Base-by-base conservation (phyloP, 805 yeast genomes). In the Cyberlindnera euphorbiae region DNA sequence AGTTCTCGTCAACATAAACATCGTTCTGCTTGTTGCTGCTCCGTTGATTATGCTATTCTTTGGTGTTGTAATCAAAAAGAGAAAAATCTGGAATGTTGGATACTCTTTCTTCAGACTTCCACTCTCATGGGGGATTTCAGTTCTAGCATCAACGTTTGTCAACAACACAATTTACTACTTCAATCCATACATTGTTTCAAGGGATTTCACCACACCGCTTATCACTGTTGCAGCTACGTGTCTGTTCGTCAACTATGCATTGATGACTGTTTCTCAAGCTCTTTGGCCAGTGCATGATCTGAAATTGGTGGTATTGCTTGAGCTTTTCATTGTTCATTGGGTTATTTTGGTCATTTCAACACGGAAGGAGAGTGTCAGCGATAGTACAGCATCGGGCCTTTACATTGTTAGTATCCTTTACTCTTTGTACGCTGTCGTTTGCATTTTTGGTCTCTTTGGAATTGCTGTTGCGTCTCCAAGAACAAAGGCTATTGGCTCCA, bases 261-360 rank as follows among this genome's bases (percentile, higher is more conserved):
- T 81, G 12, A 63, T 87, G 44, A 77, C 62, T 0, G 28, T 57
- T 4, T 50, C 58, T 13, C 56, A 63, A 30, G 38, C 50, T 13
- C 25, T 67, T 11, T 59, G 64, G 37, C 77, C 79, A 1, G 67
- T 70, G 14, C 73, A 69, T 40, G 80, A 77, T 47, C 77, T 77
- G 47, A 82, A 83, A 52, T 67, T 80, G 37, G 63, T 77, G 14
- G 63, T 73, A 3, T 54, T 79, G 3, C 48, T 79, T 16, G 82
- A 82, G 55, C 57, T 74, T 10, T 69, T 79, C 23, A 55, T 72
- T 24, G 40, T 73, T 4, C 60, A 71, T 39, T 87, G 95, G 95
- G 35, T 69, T 1, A 46, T 60, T 0, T 63, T 82, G 35, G 50
- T 79, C 3, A 64, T 70, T 35, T 58, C 68, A 11, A 79, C 83